Evolutionary conservation across 2,329 filamentous ascomycete genomes (phyloP).

Genomic region (Xylariaceae sp.): DNA sequence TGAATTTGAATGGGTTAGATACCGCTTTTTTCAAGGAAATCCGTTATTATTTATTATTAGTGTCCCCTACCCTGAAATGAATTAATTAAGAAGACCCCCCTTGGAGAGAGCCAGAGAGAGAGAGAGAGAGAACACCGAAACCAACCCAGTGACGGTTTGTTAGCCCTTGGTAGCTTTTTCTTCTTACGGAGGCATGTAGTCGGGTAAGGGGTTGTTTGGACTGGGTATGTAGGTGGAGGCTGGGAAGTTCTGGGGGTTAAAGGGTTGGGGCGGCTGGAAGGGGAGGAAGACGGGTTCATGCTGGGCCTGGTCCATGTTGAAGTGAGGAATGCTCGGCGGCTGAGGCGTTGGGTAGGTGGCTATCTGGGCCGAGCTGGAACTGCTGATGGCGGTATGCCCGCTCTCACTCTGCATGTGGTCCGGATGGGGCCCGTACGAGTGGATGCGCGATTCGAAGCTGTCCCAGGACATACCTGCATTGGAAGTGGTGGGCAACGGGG

Average conservation of each 20-base stretch:
- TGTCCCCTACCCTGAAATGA: neutral
- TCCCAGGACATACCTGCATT: constrained; percentile 14
- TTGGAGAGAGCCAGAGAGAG: neutral
- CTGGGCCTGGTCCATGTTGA: constrained; percentile 10
- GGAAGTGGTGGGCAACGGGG: constrained; percentile 5
- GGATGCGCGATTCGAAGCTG: constrained; percentile 15
- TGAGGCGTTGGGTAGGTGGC: constrained; percentile 9
- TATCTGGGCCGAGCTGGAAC: constrained; percentile 6
- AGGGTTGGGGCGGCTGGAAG: constrained; percentile 13
- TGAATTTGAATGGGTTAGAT: neutral
- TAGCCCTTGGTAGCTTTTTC: neutral
- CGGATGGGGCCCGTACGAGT: constrained; percentile 5
- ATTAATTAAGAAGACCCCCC: neutral
- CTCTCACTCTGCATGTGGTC: constrained; percentile 9
- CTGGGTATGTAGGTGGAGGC: constrained; percentile 13
- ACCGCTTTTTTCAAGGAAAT: neutral
- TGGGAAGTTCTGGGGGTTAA: constrained; percentile 5
- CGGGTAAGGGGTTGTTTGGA: constrained; percentile 10
- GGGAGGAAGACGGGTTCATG: constrained; percentile 13
- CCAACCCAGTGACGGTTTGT: neutral
- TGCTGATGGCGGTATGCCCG: constrained; percentile 3
- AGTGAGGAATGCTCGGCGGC: constrained; percentile 7
- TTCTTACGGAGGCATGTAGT: constrained; percentile 17
- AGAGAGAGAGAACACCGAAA: neutral
- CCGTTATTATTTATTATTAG: neutral